Conservation (phyloP, 179 eudicot species). For the Vitellaria paradoxa region DNA sequence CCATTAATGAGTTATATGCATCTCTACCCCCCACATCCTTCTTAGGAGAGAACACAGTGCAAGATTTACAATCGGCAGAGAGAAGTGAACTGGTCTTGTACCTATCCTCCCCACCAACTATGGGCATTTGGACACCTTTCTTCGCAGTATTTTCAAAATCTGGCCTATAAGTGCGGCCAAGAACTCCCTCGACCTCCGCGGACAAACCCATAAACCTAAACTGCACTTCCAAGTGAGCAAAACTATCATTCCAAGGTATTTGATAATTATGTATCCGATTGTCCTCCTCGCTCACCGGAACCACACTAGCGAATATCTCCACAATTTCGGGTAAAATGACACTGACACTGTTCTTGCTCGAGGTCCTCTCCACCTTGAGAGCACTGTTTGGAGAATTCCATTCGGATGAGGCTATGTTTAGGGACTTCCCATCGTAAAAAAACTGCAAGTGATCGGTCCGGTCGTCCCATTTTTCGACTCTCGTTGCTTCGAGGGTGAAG, state of each 20-base stretch:
- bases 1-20: background rate
- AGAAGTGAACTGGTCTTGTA: conserved; percentile 26
- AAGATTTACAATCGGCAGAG: conserved; percentile 22
- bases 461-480: conserved; percentile 28
- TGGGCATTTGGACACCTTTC: conserved; percentile 29
- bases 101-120: conserved; percentile 31
- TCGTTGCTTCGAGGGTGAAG: conserved; percentile 32
- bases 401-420: conserved; percentile 11
- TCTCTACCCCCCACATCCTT: background rate
- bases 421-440: conserved; percentile 19
- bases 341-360: conserved; percentile 22
- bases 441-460: conserved; percentile 28
- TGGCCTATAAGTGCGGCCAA: conserved; percentile 27
- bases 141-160: conserved; percentile 34
- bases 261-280: conserved; percentile 28
- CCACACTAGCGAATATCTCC: conserved; percentile 34
- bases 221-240: conserved; percentile 33
- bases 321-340: conserved; percentile 19
- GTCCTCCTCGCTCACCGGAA: conserved; percentile 35
- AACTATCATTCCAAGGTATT: conserved; percentile 25
- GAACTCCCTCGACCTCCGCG: conserved; percentile 24
- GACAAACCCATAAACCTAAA: conserved; percentile 29
- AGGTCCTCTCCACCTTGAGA: conserved; percentile 25
- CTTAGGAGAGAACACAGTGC: conserved; percentile 16
- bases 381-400: conserved; percentile 16